phyloP scores from a whole-genome alignment of 257 asterid genomes.

The Solanum infundibuliforme region DNA sequence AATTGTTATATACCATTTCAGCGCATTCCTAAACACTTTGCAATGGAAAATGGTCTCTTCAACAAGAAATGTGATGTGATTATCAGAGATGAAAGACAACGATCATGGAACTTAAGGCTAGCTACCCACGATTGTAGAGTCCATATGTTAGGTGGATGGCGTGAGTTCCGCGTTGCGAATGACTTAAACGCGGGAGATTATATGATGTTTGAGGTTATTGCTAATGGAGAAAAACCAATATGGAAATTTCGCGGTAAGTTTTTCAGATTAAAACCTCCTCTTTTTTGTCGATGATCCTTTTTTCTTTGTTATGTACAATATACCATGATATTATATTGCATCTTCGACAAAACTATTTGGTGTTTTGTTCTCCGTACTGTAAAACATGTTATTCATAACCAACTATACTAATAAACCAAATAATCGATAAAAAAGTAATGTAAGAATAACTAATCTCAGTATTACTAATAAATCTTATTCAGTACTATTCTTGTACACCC shows the following conservation, averaged over 20 bases:
- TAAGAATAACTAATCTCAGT: neutral
- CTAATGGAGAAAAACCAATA: neutral
- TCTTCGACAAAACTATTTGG: neutral
- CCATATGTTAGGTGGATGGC: neutral
- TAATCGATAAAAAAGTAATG: neutral
- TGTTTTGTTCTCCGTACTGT: neutral
- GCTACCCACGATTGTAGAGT: neutral
- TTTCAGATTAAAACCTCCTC: neutral
- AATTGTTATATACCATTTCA: neutral
- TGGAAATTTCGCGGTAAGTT: neutral
- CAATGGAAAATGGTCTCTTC: neutral
- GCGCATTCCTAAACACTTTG: neutral
- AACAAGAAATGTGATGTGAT: neutral
- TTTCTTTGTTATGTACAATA: neutral
- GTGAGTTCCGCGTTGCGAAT: neutral
- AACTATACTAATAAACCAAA: neutral
- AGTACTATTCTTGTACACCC: neutral
- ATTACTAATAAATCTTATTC: neutral
- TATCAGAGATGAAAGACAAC: neutral
- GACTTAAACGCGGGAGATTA: neutral
- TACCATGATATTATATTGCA: neutral
- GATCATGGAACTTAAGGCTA: neutral
- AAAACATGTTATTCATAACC: neutral
- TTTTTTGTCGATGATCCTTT: neutral
- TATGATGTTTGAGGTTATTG: neutral